phyloP scores from a whole-genome alignment of 2,329 filamentous ascomycete genomes.

The Colletotrichum cereale region DNA sequence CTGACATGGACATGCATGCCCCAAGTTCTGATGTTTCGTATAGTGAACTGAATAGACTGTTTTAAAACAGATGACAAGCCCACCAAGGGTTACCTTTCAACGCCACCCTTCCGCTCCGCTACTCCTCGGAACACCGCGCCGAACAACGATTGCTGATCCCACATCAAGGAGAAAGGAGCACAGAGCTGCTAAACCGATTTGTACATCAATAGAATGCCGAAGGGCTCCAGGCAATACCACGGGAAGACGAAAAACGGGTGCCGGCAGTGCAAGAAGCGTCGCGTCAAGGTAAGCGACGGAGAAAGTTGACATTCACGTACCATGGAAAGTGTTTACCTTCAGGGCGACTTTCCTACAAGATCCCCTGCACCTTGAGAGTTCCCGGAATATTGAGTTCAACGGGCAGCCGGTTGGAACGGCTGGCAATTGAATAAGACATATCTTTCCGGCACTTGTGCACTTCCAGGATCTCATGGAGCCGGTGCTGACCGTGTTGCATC shows the following conservation, averaged over 20 bases:
- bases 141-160: conserved; percentile 15
- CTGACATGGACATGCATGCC: conserved; percentile 30
- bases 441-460: background rate
- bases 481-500: background rate
- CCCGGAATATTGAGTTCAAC: conserved; percentile 3
- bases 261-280: conserved; percentile 40
- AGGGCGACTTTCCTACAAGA: background rate
- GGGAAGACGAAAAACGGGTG: conserved; percentile 41
- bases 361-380: no score
- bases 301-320: background rate
- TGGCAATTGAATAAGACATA: conserved; percentile 19
- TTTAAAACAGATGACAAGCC: conserved; percentile 29
- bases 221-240: conserved; percentile 40
- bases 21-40: conserved; percentile 27
- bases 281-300: conserved; percentile 36
- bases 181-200: background rate
- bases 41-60: conserved; percentile 17
- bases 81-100: background rate
- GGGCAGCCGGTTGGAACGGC: background rate
- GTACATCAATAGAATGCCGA: conserved; percentile 33
- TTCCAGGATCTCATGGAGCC: background rate
- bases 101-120: background rate
- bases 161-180: conserved; percentile 7
- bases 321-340: background rate
- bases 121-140: conserved; percentile 9